Evolutionary conservation across 768 basidiomycete species (phyloP), one percentile per base, ranked within the genome.

Genomic region (Mycena latifolia): DNA sequence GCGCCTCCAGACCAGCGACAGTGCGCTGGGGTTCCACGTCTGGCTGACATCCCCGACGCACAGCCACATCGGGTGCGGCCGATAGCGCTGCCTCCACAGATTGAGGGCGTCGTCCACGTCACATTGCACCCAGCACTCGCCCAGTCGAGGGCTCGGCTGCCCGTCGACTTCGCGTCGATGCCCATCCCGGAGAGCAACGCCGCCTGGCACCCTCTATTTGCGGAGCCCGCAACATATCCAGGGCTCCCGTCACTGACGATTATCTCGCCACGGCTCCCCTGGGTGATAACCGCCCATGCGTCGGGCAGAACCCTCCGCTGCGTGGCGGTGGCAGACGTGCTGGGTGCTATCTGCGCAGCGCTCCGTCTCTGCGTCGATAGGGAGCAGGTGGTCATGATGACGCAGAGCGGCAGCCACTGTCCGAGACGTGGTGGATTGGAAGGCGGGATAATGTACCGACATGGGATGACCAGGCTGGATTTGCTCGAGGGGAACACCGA

Each of bases 191-290:
- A 15, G 59, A 39, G 43, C 55, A 58, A 54, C 50, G 43, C 63
- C 37, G 50, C 43, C 51, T 57, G 29, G 55, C 5, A 35, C 24
- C 29, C 11, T 33, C 27, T 50, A 11, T 63, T 24, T n/a, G 39
- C 51, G 28, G 33, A 55, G 39, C 64, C 64, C 1, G 67, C 68
- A 43, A 67, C 66, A 4, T 28, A 27, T 24, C 71, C 68, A 12
- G 60, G 8, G 25, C 69, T 72, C n/a, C 67, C 72, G 28, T 71
- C 70, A 24, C 20, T 69, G 51, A 62, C 70, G 22, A 55, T 71
- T 28, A 31, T 65, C 20, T 51, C 57, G 1, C 24, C 33, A 0
- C 31, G 37, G 0, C 57, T 71, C 12, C 70, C 70, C 3, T 71
- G 70, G 67, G 57, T 53, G 39, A 66, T 70, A 61, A 70, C 66